These are phyloP conservation scores for Buddleja alternifolia DNA, from an alignment of 257 asterid genomes.

Conservation along the genomic window DNA sequence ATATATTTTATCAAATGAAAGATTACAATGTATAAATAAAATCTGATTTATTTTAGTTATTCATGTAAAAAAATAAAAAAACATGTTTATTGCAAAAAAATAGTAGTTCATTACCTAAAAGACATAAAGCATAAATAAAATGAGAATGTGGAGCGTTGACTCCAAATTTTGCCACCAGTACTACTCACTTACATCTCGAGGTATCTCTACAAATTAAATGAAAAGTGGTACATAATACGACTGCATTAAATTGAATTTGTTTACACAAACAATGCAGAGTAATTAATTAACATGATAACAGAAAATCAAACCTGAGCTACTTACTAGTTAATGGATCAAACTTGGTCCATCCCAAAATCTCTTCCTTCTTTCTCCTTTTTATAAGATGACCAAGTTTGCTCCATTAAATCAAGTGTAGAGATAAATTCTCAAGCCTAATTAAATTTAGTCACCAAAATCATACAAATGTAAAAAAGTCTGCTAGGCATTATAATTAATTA, in stretches of 20 bases:
- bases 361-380: constrained; percentile 12
- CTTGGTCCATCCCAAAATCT: constrained; percentile 70
- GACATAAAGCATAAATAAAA: no score
- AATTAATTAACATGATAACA: constrained; percentile 21
- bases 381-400: constrained; percentile 86
- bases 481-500: constrained; percentile 5
- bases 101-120: no score
- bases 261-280: constrained; percentile 21
- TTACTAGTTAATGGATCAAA: constrained; percentile 69
- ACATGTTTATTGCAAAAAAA: no score
- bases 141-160: no score
- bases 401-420: constrained; percentile 44
- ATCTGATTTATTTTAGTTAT: no score
- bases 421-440: constrained; percentile 19
- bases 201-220: no score
- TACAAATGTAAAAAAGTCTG: neutral
- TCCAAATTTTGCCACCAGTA: no score
- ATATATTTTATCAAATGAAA: no score
- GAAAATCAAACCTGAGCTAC: constrained; percentile 26
- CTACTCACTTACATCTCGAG: no score
- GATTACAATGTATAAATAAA: no score
- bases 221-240: neutral
- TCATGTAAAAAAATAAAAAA: no score
- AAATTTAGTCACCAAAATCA: constrained; percentile 25
- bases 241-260: constrained; percentile 18